A percentile compares a stretch with the other conserved stretches of the same genome.
These are phyloP conservation scores for Suhomyces bolitotheri DNA, from an alignment of 1,139 yeast genomes.

Conservation along the genomic window DNA sequence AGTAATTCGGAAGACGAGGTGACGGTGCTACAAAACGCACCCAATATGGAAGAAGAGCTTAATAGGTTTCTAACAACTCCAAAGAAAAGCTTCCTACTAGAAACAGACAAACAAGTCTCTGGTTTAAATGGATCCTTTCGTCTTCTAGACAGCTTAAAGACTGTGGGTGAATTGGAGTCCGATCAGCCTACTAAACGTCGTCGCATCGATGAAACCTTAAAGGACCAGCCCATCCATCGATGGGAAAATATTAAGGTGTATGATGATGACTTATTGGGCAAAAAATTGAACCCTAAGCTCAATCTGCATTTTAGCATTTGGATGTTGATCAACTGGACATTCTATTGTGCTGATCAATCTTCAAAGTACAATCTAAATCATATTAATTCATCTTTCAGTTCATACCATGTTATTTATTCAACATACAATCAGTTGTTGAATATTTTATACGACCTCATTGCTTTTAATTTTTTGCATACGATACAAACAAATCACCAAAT, in stretches of 20 bases:
- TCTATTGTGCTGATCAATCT: conserved; percentile 34
- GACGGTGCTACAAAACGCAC: conserved; percentile 11
- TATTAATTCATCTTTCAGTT: conserved; percentile 20
- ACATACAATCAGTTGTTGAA: conserved; percentile 22
- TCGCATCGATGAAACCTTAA: background rate
- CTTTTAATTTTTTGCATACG: conserved; percentile 19
- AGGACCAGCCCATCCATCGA: conserved; percentile 2
- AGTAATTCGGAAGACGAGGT: conserved; percentile 33
- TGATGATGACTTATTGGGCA: conserved; percentile 32
- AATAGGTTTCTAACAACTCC: conserved; percentile 15
- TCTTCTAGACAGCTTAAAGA: conserved; percentile 13
- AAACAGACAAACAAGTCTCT: conserved; percentile 14
- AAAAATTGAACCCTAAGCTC: conserved; percentile 24
- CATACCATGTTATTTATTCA: conserved; percentile 26
- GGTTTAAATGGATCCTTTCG: conserved; percentile 21
- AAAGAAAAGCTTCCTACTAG: conserved; percentile 5
- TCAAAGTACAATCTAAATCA: conserved; percentile 20
- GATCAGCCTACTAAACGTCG: background rate
- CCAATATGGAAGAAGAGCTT: conserved; percentile 23
- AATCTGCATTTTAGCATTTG: conserved; percentile 28
- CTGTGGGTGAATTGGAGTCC: background rate
- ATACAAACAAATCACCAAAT: conserved; percentile 11
- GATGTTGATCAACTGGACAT: conserved; percentile 37
- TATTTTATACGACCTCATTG: conserved; percentile 26
- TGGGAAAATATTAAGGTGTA: conserved; percentile 26